Conservation (phyloP, 768 basidiomycete species). For the Holtermannia corniformis region DNA sequence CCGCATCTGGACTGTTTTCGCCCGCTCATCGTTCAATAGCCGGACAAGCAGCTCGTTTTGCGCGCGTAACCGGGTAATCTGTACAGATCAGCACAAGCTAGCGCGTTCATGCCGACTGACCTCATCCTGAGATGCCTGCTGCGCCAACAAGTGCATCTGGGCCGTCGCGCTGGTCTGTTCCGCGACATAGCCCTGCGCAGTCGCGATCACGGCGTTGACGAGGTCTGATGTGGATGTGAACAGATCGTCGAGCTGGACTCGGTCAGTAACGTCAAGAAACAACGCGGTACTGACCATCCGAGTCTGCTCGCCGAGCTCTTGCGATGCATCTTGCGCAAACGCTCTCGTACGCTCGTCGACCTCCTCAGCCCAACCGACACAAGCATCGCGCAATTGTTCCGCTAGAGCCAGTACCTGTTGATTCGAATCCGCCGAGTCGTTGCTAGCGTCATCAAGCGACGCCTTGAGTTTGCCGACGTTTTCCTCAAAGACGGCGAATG, state of each 20-base stretch:
- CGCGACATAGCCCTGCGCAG: slow-evolving; percentile 53
- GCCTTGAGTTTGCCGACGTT: background rate
- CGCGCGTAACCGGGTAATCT: slow-evolving; percentile 53
- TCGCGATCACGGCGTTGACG: slow-evolving; percentile 54
- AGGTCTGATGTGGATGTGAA: slow-evolving; percentile 54
- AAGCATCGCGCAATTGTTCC: background rate
- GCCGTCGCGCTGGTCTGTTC: slow-evolving; percentile 50
- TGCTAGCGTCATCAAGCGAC: background rate
- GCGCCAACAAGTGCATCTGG: slow-evolving; percentile 45
- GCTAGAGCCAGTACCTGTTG: background rate
- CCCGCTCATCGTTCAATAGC: slow-evolving; percentile 58
- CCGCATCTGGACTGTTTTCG: slow-evolving; percentile 57
- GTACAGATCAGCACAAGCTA: slow-evolving; percentile 1
- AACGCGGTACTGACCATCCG: slow-evolving; percentile 15
- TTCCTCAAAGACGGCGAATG: background rate
- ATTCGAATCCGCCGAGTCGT: background rate
- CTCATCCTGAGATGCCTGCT: slow-evolving; percentile 22
- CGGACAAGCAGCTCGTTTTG: slow-evolving; percentile 60
- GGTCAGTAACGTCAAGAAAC: background rate
- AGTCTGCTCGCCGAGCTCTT: background rate
- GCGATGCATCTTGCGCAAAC: background rate
- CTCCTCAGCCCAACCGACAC: background rate
- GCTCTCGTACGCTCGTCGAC: background rate
- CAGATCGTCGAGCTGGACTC: slow-evolving; percentile 40
- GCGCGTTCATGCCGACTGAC: slow-evolving; percentile 8